A percentile compares a stretch with the other conserved stretches of the same genome.
Conservation (phyloP, 176 grass and related monocot species). For the Poa annua region DNA sequence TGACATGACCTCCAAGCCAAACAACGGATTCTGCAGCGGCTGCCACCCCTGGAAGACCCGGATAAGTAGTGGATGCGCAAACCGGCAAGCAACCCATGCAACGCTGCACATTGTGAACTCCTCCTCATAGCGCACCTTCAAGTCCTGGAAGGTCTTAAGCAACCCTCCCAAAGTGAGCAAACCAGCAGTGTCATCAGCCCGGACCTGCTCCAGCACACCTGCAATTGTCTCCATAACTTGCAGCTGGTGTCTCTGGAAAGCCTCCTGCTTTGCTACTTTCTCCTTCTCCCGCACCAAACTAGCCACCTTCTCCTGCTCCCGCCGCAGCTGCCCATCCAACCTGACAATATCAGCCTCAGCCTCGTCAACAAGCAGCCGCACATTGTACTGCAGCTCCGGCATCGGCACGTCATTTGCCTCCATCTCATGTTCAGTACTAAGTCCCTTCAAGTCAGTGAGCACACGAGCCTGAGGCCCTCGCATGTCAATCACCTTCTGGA, state of each 20-base stretch:
- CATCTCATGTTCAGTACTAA: slow-evolving; percentile 67
- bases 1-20: slow-evolving; percentile 68
- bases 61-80: slow-evolving; percentile 65
- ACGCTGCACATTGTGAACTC: slow-evolving; percentile 84
- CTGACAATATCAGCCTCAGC: slow-evolving; percentile 71
- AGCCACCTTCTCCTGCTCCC: slow-evolving; percentile 67
- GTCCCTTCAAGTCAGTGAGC: slow-evolving; percentile 64
- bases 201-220: slow-evolving; percentile 59
- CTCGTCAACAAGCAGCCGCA: slow-evolving; percentile 70
- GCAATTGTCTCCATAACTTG: slow-evolving; percentile 72
- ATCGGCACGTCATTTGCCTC: slow-evolving; percentile 70
- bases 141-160: slow-evolving; percentile 56
- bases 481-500: slow-evolving; percentile 84
- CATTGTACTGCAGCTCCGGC: slow-evolving; percentile 84
- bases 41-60: slow-evolving; percentile 85
- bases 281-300: slow-evolving; percentile 72
- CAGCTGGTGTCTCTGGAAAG: slow-evolving; percentile 57
- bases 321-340: slow-evolving; percentile 57
- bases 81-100: slow-evolving; percentile 69
- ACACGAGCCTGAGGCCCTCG: slow-evolving; percentile 71
- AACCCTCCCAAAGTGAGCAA: slow-evolving; percentile 61
- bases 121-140: slow-evolving; percentile 59
- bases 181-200: slow-evolving; percentile 55
- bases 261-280: slow-evolving; percentile 63
- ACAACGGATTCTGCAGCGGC: slow-evolving; percentile 67